Percentiles rank a stretch among this genome's conserved stretches.
phyloP scores from a whole-genome alignment of 495 filamentous ascomycete species.

The Penicillium riverlandense region DNA sequence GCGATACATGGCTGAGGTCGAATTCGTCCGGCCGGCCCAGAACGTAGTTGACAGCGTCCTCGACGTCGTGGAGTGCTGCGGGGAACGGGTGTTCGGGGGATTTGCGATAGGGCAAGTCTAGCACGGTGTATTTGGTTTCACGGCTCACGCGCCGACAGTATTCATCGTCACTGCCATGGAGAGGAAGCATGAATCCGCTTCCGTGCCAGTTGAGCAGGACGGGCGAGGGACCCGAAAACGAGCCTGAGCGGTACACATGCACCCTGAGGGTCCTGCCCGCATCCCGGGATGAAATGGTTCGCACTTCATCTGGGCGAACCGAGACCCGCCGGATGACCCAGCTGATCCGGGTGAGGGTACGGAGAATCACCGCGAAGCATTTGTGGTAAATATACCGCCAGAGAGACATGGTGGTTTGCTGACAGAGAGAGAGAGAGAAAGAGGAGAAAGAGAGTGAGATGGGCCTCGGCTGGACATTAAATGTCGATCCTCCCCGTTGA shows the following conservation, averaged over 20 bases:
- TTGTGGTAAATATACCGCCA: conserved; percentile 20
- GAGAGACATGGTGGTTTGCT: conserved; percentile 10
- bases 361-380: conserved; percentile 14
- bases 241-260: conserved; percentile 33
- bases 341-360: conserved; percentile 1
- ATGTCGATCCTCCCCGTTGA: neutral
- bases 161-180: conserved; percentile 35
- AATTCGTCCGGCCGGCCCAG: conserved; percentile 24
- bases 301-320: conserved; percentile 25
- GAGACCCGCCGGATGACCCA: neutral
- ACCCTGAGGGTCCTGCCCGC: conserved; percentile 33
- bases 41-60: conserved; percentile 33
- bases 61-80: conserved; percentile 64
- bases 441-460: neutral
- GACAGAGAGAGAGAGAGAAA: neutral
- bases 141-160: conserved; percentile 32
- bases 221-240: conserved; percentile 18
- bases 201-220: conserved; percentile 41
- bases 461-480: too few species aligned
- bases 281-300: conserved; percentile 36
- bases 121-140: conserved; percentile 30
- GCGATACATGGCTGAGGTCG: conserved; percentile 24
- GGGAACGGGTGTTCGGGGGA: conserved; percentile 76
- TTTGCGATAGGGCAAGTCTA: conserved; percentile 65
- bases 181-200: conserved; percentile 34